phyloP scores from a whole-genome alignment of 2,329 filamentous ascomycete species.

The Phoma sp. region DNA sequence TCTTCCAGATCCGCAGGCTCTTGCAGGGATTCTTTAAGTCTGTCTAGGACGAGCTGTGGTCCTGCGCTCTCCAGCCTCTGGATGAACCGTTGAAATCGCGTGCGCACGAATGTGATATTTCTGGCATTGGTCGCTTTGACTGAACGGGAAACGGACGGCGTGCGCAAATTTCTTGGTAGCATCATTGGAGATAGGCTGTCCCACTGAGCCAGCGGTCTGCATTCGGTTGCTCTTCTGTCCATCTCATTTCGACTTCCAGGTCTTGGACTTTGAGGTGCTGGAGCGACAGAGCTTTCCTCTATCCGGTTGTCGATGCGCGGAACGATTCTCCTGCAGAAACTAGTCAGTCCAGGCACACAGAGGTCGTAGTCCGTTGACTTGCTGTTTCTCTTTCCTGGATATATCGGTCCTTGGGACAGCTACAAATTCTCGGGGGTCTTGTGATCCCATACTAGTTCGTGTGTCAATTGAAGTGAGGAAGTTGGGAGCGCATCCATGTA shows the following conservation, averaged over 20 bases:
- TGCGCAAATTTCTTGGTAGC: conserved; percentile 24
- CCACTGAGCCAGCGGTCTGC: conserved; percentile 43
- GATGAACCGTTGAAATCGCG: conserved; percentile 60
- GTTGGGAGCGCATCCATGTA: conserved; percentile 32
- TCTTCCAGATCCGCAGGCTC: conserved; percentile 49
- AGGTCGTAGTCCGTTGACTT: background rate
- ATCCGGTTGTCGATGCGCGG: conserved; percentile 29
- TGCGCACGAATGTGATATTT: conserved; percentile 35
- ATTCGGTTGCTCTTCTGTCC: conserved; percentile 25
- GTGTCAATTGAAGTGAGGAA: conserved; percentile 35
- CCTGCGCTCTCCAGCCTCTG: conserved; percentile 62
- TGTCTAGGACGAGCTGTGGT: conserved; percentile 59
- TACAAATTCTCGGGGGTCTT: conserved; percentile 13
- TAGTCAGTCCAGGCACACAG: background rate
- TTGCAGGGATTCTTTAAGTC: conserved; percentile 58
- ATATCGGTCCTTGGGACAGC: conserved; percentile 10
- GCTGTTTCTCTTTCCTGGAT: conserved; percentile 21
- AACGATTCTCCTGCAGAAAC: conserved; percentile 6
- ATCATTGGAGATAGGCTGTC: conserved; percentile 37
- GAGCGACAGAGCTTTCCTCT: conserved; percentile 22
- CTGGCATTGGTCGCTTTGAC: conserved; percentile 25
- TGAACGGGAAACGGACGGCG: conserved; percentile 20
- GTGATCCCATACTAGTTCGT: conserved; percentile 28
- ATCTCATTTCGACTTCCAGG: conserved; percentile 14
- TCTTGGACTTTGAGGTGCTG: conserved; percentile 3